phyloP scores from a whole-genome alignment of 2,329 filamentous ascomycete species.

The Elsinoe ampelina region DNA sequence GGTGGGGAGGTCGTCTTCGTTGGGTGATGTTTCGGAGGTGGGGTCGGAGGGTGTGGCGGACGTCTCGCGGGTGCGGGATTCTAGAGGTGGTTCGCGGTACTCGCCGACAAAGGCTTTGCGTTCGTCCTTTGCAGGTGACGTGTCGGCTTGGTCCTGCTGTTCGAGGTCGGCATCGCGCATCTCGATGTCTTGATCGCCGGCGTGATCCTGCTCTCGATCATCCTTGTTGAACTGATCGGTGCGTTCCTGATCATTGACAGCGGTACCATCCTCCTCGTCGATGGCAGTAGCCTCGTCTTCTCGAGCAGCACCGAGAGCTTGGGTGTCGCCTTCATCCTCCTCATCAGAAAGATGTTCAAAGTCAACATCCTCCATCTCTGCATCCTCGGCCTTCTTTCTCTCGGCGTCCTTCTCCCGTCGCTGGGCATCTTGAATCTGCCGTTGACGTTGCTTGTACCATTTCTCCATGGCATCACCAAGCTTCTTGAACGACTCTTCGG shows the following conservation, averaged over 20 bases:
- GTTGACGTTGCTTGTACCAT: slow-evolving; percentile 75
- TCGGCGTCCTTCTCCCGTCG: slow-evolving; percentile 35
- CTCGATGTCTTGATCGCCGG: slow-evolving; percentile 30
- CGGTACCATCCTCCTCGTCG: slow-evolving; percentile 81
- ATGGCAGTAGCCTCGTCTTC: slow-evolving; percentile 80
- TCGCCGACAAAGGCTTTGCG: slow-evolving; percentile 39
- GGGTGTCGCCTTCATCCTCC: slow-evolving; percentile 70
- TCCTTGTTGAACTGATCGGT: slow-evolving; percentile 24
- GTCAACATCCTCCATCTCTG: slow-evolving; percentile 66
- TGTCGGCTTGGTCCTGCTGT: slow-evolving; percentile 14
- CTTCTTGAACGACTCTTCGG: slow-evolving; percentile 73
- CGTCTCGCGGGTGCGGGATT: neutral
- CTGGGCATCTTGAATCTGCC: slow-evolving; percentile 54
- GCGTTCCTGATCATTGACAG: slow-evolving; percentile 46
- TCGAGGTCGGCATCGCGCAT: slow-evolving; percentile 22
- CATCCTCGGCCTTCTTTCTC: slow-evolving; percentile 44
- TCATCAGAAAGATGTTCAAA: slow-evolving; percentile 91
- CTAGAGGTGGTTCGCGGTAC: slow-evolving; percentile 27
- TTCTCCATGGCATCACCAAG: slow-evolving; percentile 85
- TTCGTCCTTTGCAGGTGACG: slow-evolving; percentile 23
- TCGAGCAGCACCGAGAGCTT: slow-evolving; percentile 79
- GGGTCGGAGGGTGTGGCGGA: slow-evolving; percentile 8
- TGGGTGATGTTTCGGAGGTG: slow-evolving; percentile 26
- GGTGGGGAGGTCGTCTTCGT: slow-evolving; percentile 40
- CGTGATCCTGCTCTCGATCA: slow-evolving; percentile 24